Percentiles rank a stretch among this genome's conserved stretches.
Evolutionary conservation across 2,329 filamentous ascomycete species (phyloP).

Genomic region (Thielaviopsis punctulata): DNA sequence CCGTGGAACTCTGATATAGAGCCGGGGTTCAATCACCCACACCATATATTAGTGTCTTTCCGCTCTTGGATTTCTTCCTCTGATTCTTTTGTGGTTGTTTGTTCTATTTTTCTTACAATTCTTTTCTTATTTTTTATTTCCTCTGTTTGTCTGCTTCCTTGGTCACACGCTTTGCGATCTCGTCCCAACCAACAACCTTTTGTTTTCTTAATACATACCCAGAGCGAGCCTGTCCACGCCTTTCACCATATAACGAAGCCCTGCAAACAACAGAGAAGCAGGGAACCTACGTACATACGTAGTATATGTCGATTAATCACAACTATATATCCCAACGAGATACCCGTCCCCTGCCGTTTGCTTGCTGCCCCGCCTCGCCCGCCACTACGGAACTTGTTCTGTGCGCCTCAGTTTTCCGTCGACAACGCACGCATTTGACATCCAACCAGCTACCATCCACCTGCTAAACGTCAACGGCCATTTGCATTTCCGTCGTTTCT

Average conservation of each 20-base stretch:
- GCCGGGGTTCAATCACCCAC: neutral
- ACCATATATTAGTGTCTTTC: neutral
- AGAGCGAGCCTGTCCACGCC: neutral
- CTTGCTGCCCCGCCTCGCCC: neutral
- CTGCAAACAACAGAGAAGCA: too few relatives aligned
- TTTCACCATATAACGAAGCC: neutral
- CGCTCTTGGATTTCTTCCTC: neutral
- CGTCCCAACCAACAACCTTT: neutral
- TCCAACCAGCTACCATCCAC: neutral
- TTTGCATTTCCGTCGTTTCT: neutral
- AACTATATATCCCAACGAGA: neutral
- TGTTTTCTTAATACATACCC: neutral
- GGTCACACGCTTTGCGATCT: neutral
- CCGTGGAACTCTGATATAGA: neutral
- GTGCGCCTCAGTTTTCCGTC: neutral
- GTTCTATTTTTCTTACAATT: neutral
- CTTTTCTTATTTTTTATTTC: neutral
- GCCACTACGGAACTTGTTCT: neutral
- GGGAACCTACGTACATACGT: too few relatives aligned
- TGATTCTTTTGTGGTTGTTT: neutral
- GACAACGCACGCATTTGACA: neutral
- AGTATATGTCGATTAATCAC: neutral
- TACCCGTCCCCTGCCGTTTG: neutral
- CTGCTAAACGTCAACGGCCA: neutral
- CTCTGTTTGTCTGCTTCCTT: neutral